Evolutionary conservation across 192 early-diverging fungal genomes (phyloP).

Genomic region (Rhizoclosmatium sp.): DNA sequence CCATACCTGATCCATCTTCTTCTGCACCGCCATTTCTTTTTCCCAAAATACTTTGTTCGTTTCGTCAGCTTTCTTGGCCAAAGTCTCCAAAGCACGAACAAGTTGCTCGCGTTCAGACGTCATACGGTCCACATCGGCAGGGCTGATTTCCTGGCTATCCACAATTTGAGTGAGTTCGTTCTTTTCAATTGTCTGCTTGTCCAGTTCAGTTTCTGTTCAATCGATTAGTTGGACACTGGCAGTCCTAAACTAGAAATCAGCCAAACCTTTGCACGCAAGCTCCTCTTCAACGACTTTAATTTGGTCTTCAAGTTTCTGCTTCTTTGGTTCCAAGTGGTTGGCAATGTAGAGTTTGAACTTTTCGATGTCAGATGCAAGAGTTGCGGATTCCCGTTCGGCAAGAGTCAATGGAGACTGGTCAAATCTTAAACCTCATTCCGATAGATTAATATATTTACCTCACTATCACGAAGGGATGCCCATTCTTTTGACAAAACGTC

Average conservation of each 20-base stretch:
- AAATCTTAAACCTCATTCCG: background rate
- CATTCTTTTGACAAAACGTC: slow-evolving; percentile 61
- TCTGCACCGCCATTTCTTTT: slow-evolving; percentile 73
- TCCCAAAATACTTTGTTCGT: slow-evolving; percentile 67
- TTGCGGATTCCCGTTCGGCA: slow-evolving; percentile 61
- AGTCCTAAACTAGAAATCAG: background rate
- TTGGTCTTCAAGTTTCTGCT: slow-evolving; percentile 61
- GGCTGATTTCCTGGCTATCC: slow-evolving; percentile 77
- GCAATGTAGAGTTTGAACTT: slow-evolving; percentile 65
- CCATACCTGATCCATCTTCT: slow-evolving; percentile 67
- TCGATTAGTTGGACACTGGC: background rate
- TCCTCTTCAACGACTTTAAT: slow-evolving; percentile 51
- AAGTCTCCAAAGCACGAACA: slow-evolving; percentile 54
- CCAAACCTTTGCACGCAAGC: slow-evolving; percentile 34
- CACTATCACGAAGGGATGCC: slow-evolving; percentile 48
- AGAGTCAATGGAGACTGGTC: slow-evolving; percentile 62
- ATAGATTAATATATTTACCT: slow-evolving; percentile 32
- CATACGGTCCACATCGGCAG: slow-evolving; percentile 84
- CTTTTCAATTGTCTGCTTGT: slow-evolving; percentile 61
- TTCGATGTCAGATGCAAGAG: slow-evolving; percentile 64
- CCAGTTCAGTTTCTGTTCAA: slow-evolving; percentile 53
- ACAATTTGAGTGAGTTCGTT: slow-evolving; percentile 66
- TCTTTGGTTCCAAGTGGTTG: slow-evolving; percentile 49
- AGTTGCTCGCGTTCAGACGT: slow-evolving; percentile 78
- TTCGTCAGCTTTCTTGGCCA: slow-evolving; percentile 66